These are phyloP conservation scores for Mucor ambiguus DNA, from an alignment of 371 early-diverging fungal genomes.

Conservation along the genomic window DNA sequence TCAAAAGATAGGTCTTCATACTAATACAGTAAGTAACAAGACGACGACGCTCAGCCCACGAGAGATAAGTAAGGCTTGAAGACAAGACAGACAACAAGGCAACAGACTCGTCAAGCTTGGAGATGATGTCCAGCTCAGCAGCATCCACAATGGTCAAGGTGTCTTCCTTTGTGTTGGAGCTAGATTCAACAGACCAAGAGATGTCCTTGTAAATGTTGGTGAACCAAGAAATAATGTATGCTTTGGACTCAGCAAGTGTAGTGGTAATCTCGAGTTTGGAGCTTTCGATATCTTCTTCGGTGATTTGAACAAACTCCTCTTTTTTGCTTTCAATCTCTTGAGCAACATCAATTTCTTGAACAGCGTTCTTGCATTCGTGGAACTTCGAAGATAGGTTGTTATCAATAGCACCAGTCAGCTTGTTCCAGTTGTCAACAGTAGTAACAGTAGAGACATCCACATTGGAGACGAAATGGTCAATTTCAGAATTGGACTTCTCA, in stretches of 20 bases:
- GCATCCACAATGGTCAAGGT: conserved; percentile 18
- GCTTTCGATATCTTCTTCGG: conserved; percentile 15
- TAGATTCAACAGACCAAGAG: conserved; percentile 6
- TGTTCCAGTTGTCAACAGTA: conserved; percentile 15
- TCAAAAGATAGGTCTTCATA: conserved; percentile 24
- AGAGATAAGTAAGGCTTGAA: conserved; percentile 14
- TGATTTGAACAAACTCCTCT: neutral
- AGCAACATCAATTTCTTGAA: neutral
- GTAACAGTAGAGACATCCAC: neutral
- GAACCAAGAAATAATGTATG: conserved; percentile 21
- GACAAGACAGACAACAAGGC: conserved; percentile 15
- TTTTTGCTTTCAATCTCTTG: neutral
- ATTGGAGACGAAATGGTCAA: conserved; percentile 14
- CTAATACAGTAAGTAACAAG: conserved; percentile 27
- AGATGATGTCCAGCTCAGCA: conserved; percentile 21
- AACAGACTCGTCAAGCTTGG: conserved; percentile 25
- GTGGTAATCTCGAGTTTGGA: conserved; percentile 26
- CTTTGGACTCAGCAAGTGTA: conserved; percentile 24
- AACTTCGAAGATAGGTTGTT: neutral
- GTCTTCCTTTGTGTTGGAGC: neutral
- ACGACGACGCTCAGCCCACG: conserved; percentile 31
- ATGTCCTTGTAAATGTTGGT: conserved; percentile 16
- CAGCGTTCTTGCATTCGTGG: conserved; percentile 7
- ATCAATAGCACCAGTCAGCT: neutral
- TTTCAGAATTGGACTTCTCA: conserved; percentile 10